These are phyloP conservation scores for Eragrostis nindensis DNA, from an alignment of 176 grass and related monocot species.

Conservation along the genomic window DNA sequence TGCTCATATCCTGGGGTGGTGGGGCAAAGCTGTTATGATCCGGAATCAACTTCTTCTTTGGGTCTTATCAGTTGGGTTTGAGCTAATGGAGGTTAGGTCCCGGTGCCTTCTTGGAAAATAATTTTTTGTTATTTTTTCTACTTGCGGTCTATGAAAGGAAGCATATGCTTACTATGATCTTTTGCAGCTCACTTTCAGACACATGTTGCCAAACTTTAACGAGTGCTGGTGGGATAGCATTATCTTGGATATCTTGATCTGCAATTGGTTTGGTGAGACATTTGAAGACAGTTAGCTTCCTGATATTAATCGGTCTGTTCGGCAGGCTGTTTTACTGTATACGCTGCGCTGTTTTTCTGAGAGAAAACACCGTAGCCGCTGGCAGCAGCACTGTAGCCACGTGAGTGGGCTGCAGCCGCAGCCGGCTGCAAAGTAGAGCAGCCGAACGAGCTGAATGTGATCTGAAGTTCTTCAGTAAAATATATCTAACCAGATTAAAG, in stretches of 20 bases:
- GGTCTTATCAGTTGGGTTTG: constrained; percentile 95
- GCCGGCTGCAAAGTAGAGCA: too few relatives aligned
- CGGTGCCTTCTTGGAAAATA: constrained; percentile 17
- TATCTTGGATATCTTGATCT: constrained; percentile 95
- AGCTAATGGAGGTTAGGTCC: constrained; percentile 93
- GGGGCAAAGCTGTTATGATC: constrained; percentile 99
- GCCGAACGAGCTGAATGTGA: too few relatives aligned
- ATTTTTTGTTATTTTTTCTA: constrained; percentile 21
- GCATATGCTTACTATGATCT: constrained; percentile 39
- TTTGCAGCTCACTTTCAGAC: constrained; percentile 92
- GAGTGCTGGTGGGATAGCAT: constrained; percentile 99
- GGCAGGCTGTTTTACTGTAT: too few relatives aligned
- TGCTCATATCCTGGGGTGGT: constrained; percentile 97
- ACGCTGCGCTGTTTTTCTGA: too few relatives aligned
- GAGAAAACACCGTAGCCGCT: too few relatives aligned
- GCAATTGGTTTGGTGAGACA: constrained; percentile 99
- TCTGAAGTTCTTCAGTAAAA: not conserved
- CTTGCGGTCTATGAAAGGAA: constrained; percentile 20
- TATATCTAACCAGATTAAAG: constrained; percentile 1
- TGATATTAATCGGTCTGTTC: too few relatives aligned
- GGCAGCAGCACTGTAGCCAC: too few relatives aligned
- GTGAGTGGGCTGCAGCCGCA: too few relatives aligned
- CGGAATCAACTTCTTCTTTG: constrained; percentile 92
- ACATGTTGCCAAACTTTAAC: constrained; percentile 99
- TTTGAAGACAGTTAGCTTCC: constrained; percentile 15